A percentile compares a stretch with the other conserved stretches of the same genome.
phyloP scores from a whole-genome alignment of 441 rosid genomes.

The Brassica hybrid region DNA sequence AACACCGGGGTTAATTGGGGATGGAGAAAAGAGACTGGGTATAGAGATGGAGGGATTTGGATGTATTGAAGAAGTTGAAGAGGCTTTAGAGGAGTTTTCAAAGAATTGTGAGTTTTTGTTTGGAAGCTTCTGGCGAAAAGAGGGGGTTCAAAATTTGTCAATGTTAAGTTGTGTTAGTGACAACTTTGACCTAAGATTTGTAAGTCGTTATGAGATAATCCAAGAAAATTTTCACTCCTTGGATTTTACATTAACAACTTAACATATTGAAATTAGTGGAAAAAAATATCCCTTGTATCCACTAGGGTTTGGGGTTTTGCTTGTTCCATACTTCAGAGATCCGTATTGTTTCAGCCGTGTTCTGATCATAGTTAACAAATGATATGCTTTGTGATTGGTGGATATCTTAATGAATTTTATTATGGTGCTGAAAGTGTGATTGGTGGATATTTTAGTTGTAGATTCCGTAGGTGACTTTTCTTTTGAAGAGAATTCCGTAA shows the following conservation, averaged over 20 bases:
- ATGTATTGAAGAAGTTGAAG: conserved; percentile 67
- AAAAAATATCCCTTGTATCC: not conserved
- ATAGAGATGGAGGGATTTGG: conserved; percentile 46
- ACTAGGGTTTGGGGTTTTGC: not conserved
- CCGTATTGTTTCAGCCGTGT: too few relatives aligned
- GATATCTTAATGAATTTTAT: not conserved
- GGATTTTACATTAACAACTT: conserved; percentile 27
- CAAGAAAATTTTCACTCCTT: conserved; percentile 44
- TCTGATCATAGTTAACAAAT: too few relatives aligned
- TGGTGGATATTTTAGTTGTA: too few relatives aligned
- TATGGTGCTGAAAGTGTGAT: not conserved
- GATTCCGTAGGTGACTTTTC: too few relatives aligned
- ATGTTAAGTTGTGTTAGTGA: conserved; percentile 27
- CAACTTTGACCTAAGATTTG: conserved; percentile 44
- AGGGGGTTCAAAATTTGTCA: conserved; percentile 35
- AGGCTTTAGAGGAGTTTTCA: conserved; percentile 58
- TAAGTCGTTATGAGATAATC: conserved; percentile 51
- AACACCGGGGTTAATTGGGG: conserved; percentile 18
- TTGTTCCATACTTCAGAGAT: too few relatives aligned
- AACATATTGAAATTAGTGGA: not conserved
- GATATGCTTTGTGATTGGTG: too few relatives aligned
- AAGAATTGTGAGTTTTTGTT: conserved; percentile 72
- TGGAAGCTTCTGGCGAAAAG: conserved; percentile 83
- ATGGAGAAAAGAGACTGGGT: conserved; percentile 32
- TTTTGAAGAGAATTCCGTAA: too few relatives aligned